phyloP scores from a whole-genome alignment of 371 early-diverging fungal species.

The Mortierella sp. region DNA sequence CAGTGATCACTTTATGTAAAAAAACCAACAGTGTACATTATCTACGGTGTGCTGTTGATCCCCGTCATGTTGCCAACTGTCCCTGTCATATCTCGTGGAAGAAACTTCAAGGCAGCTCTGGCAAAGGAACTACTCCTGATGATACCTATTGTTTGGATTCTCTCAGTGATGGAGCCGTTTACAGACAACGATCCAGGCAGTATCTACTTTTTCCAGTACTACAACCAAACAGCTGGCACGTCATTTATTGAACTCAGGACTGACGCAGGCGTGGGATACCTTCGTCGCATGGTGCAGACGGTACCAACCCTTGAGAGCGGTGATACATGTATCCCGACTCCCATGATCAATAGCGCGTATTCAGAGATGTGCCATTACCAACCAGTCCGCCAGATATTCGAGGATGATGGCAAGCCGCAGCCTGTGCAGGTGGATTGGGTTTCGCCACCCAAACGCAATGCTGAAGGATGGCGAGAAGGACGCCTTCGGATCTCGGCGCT shows the following conservation, averaged over 20 bases:
- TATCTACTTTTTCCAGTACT: slow-evolving; percentile 29
- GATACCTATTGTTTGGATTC: slow-evolving; percentile 9
- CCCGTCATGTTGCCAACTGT: slow-evolving; percentile 27
- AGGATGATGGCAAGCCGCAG: slow-evolving; percentile 24
- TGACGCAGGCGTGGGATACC: slow-evolving; percentile 12
- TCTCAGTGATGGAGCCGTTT: slow-evolving; percentile 30
- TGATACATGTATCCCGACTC: slow-evolving; percentile 3
- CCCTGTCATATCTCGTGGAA: slow-evolving; percentile 34
- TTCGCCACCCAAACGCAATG: background rate
- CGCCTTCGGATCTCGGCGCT: slow-evolving; percentile 21
- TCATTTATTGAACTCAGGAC: slow-evolving; percentile 24
- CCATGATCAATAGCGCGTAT: background rate
- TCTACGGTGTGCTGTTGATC: slow-evolving; percentile 37
- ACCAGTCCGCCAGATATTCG: slow-evolving; percentile 44
- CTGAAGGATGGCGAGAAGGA: slow-evolving; percentile 33
- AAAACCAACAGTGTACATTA: slow-evolving; percentile 40
- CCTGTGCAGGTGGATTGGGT: slow-evolving; percentile 36
- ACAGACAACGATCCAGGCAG: slow-evolving; percentile 12
- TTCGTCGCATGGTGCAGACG: slow-evolving; percentile 23
- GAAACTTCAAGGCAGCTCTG: slow-evolving; percentile 36
- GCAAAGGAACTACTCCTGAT: slow-evolving; percentile 14
- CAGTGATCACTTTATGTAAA: too few species aligned
- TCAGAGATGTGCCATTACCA: slow-evolving; percentile 17
- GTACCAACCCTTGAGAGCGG: slow-evolving; percentile 5
- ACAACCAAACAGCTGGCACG: slow-evolving; percentile 32